A percentile compares a stretch with the other conserved stretches of the same genome.
These are phyloP conservation scores for Solanum aculeatissimum DNA, from an alignment of 305 asterid species.

Conservation along the genomic window DNA sequence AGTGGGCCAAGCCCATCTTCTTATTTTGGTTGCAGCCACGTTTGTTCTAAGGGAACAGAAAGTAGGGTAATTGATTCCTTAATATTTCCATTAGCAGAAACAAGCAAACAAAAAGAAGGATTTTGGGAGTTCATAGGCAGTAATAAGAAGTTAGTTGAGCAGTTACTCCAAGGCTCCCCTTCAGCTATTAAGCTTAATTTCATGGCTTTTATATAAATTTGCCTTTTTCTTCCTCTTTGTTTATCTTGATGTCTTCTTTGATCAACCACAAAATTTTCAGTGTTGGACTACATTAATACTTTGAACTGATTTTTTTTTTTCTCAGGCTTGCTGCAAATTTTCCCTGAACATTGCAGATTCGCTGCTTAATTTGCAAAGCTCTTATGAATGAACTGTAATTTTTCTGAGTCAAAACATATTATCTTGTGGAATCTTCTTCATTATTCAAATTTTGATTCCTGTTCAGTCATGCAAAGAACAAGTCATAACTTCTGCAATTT, in stretches of 20 bases:
- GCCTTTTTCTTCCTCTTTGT: neutral
- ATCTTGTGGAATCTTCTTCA: neutral
- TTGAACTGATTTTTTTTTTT: neutral
- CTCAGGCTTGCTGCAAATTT: slow-evolving; percentile 88
- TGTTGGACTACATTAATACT: neutral
- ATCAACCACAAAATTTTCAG: neutral
- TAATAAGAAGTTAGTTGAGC: no score
- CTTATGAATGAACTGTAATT: slow-evolving; percentile 86
- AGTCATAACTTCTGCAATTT: neutral
- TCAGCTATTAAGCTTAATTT: neutral
- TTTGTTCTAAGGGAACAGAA: no score
- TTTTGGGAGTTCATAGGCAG: no score
- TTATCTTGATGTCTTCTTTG: neutral
- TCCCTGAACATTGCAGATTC: slow-evolving; percentile 84
- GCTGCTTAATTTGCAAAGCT: slow-evolving; percentile 72
- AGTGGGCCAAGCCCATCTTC: no score
- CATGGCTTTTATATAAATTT: neutral
- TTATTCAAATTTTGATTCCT: neutral
- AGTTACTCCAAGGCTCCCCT: no score
- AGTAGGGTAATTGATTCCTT: no score
- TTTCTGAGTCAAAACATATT: neutral
- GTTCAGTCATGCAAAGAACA: neutral
- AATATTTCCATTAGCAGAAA: no score
- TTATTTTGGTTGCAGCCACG: no score
- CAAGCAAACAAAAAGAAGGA: no score